A percentile compares a stretch with the other conserved stretches of the same genome.
Evolutionary conservation across 148 eudicot genomes (phyloP).

Genomic region (Diospyros lotus): DNA sequence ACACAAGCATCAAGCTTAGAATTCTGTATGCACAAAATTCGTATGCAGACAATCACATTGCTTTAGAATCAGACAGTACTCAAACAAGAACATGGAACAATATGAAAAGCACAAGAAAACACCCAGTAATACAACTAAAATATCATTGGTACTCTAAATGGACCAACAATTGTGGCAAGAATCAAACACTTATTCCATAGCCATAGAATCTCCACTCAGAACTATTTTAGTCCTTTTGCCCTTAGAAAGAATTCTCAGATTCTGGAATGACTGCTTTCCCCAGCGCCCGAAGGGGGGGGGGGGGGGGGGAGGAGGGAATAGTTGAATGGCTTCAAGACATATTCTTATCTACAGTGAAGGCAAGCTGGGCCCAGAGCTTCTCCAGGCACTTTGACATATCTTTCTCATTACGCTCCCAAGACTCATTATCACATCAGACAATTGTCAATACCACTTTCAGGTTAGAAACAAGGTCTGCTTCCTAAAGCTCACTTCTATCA

Average conservation of each 20-base stretch:
- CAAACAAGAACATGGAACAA: background rate
- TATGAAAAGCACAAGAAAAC: background rate
- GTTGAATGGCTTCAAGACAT: slow-evolving; percentile 1
- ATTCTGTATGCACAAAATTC: background rate
- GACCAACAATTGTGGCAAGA: background rate
- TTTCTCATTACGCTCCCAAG: background rate
- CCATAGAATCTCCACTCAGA: background rate
- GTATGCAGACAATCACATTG: background rate
- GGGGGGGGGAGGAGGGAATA: too few species aligned
- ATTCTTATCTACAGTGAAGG: background rate
- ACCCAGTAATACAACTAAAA: too few species aligned
- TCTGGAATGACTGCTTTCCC: too few species aligned
- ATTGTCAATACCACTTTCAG: background rate
- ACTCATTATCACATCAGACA: background rate
- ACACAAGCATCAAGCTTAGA: background rate
- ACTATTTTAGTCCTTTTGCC: background rate
- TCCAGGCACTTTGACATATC: background rate
- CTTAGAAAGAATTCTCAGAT: background rate
- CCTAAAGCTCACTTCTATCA: background rate
- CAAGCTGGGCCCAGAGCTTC: background rate
- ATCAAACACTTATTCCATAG: background rate
- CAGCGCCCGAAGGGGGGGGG: too few species aligned
- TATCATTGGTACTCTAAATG: too few species aligned
- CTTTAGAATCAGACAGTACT: background rate
- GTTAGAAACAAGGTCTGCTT: too few species aligned